Percentiles rank a stretch among this genome's conserved stretches.
phyloP scores from a whole-genome alignment of 495 filamentous ascomycete genomes.

The Trichoderma erinaceum region DNA sequence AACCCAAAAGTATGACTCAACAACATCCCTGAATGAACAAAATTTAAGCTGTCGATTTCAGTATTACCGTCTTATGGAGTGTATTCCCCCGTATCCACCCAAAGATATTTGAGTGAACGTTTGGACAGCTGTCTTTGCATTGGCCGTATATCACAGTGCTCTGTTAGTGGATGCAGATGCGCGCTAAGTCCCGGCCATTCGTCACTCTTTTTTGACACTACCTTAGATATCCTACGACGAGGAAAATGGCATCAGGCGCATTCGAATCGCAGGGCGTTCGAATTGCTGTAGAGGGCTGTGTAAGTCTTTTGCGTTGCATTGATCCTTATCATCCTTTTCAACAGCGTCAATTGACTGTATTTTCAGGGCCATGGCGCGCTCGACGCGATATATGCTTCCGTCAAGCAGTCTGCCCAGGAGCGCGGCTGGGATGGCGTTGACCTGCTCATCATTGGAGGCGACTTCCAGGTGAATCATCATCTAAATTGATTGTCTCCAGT shows the following conservation, averaged over 20 bases:
- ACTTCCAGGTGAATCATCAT: conserved; percentile 63
- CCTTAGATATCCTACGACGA: not conserved
- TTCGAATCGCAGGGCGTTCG: conserved; percentile 39
- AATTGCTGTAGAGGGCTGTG: conserved; percentile 72
- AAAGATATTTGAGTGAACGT: not conserved
- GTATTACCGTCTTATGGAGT: too few relatives aligned
- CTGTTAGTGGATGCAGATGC: not conserved
- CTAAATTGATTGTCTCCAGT: not conserved
- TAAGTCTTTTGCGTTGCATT: conserved; percentile 38
- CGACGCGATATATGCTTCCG: conserved; percentile 78
- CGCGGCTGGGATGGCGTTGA: conserved; percentile 74
- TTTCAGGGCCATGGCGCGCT: conserved; percentile 81
- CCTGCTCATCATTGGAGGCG: conserved; percentile 80
- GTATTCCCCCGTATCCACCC: too few relatives aligned
- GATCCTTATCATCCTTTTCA: not conserved
- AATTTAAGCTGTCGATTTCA: too few relatives aligned
- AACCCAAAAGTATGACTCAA: too few relatives aligned
- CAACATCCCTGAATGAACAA: too few relatives aligned
- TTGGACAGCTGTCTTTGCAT: not conserved
- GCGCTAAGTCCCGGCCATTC: not conserved
- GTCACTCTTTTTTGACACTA: not conserved
- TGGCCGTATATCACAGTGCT: not conserved
- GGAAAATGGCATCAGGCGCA: conserved; percentile 17
- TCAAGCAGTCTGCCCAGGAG: conserved; percentile 53
- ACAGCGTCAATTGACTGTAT: conserved; percentile 5